Conservation (phyloP, 1,139 yeast genomes). For the Debaryomycetaceae sp. region DNA sequence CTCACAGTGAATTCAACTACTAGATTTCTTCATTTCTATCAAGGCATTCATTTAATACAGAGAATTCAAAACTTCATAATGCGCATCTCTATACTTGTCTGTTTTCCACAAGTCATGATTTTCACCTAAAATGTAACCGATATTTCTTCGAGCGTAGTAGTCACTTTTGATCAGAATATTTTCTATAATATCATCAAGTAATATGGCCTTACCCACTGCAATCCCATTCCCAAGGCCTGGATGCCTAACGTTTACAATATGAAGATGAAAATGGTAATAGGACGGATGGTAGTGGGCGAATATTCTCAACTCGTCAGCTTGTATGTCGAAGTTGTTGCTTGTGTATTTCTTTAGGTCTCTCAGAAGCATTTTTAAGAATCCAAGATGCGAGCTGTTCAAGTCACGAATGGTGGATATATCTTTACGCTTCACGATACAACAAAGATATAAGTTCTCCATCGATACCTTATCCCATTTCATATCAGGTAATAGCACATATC, state of each 20-base stretch:
- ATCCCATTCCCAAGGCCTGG: constrained; percentile 73
- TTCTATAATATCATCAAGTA: constrained; percentile 80
- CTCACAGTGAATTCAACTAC: constrained; percentile 72
- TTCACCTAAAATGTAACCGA: constrained; percentile 67
- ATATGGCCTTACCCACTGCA: constrained; percentile 74
- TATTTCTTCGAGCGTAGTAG: constrained; percentile 35
- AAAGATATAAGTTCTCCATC: constrained; percentile 67
- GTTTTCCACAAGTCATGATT: constrained; percentile 70
- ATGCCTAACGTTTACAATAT: constrained; percentile 73
- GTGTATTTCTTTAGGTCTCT: constrained; percentile 46
- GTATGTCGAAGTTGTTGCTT: constrained; percentile 34
- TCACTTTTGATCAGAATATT: constrained; percentile 53
- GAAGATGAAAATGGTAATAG: constrained; percentile 91
- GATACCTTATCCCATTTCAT: constrained; percentile 92
- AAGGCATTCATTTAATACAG: neutral
- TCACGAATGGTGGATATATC: constrained; percentile 81
- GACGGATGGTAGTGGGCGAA: constrained; percentile 94
- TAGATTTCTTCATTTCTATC: constrained; percentile 8
- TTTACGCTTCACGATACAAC: constrained; percentile 68
- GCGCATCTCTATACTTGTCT: constrained; percentile 19
- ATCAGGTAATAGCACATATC: constrained; percentile 67
- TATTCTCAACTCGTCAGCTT: constrained; percentile 55
- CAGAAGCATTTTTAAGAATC: constrained; percentile 49
- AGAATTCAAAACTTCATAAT: constrained; percentile 1
- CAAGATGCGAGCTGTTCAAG: constrained; percentile 54